A percentile compares a stretch with the other conserved stretches of the same genome.
Conservation (phyloP, 2,329 filamentous ascomycete genomes). For the Hymenoscyphus fraxineus region DNA sequence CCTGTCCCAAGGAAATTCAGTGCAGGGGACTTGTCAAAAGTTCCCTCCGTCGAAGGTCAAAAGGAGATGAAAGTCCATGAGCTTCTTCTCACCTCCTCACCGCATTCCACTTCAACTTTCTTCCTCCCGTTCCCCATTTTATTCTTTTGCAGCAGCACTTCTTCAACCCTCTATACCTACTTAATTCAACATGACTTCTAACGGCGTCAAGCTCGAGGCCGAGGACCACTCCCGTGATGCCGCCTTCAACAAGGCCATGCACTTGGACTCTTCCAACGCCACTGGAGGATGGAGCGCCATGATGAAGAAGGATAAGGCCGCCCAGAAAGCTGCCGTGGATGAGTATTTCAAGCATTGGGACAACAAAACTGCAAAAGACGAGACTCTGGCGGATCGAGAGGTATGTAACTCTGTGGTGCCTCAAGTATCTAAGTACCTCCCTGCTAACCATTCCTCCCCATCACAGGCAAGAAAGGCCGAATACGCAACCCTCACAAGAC, state of each 20-base stretch:
- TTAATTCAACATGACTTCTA: conserved; percentile 29
- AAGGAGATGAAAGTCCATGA: conserved; percentile 1
- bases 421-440: neutral
- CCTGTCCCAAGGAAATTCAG: neutral
- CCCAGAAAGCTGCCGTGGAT: conserved; percentile 78
- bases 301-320: conserved; percentile 74
- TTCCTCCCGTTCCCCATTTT: neutral
- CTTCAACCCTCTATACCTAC: conserved; percentile 9
- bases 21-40: neutral
- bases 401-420: conserved; percentile 43
- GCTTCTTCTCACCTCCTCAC: neutral
- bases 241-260: conserved; percentile 84
- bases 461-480: conserved; percentile 71
- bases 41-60: neutral
- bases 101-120: neutral
- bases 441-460: conserved; percentile 7
- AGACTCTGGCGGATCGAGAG: conserved; percentile 79
- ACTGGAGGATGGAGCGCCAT: conserved; percentile 76
- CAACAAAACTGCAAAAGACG: conserved; percentile 71
- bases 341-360: conserved; percentile 99
- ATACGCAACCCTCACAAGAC: conserved; percentile 89
- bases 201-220: conserved; percentile 56
- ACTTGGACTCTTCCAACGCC: conserved; percentile 65
- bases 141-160: conserved; percentile 2
- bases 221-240: conserved; percentile 85